phyloP scores from a whole-genome alignment of 306 rosid species.

The Pyrus pyrifolia region DNA sequence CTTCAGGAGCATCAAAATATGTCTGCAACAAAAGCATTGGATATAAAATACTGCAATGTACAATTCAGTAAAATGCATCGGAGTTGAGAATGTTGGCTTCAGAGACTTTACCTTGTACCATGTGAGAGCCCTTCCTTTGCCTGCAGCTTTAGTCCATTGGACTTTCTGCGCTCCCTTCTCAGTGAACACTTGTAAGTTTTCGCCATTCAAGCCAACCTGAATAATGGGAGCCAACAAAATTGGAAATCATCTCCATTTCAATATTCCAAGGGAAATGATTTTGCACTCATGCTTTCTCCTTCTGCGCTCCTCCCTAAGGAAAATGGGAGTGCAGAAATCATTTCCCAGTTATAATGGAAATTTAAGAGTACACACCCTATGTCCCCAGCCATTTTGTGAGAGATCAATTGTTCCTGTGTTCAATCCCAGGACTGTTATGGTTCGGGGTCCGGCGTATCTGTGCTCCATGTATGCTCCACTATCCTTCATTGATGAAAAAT shows the following conservation, averaged over 20 bases:
- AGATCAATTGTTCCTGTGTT: conserved; percentile 52
- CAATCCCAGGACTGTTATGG: conserved; percentile 48
- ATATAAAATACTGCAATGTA: not conserved
- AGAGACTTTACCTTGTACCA: conserved; percentile 70
- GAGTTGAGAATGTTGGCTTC: not conserved
- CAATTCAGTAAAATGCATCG: not conserved
- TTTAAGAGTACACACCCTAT: conserved; percentile 30
- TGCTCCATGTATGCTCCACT: conserved; percentile 97
- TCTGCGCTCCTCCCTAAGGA: not conserved
- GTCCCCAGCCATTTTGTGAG: conserved; percentile 55
- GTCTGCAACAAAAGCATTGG: conserved; percentile 34
- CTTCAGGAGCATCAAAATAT: conserved; percentile 60
- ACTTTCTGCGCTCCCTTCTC: conserved; percentile 39
- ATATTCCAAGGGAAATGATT: not conserved
- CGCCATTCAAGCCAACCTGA: conserved; percentile 64
- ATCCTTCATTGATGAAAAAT: conserved; percentile 41
- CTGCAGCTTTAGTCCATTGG: conserved; percentile 29
- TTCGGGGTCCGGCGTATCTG: conserved; percentile 66
- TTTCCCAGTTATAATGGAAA: not conserved
- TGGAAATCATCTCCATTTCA: not conserved
- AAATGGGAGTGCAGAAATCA: not conserved
- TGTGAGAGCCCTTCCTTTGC: conserved; percentile 29
- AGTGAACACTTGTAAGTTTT: conserved; percentile 25
- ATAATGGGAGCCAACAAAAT: conserved; percentile 3
- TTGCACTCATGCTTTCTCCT: not conserved